Evolutionary conservation across 129 eudicot species (phyloP), one percentile per base, ranked within the genome.

Genomic region (Escallonia herrerae): DNA sequence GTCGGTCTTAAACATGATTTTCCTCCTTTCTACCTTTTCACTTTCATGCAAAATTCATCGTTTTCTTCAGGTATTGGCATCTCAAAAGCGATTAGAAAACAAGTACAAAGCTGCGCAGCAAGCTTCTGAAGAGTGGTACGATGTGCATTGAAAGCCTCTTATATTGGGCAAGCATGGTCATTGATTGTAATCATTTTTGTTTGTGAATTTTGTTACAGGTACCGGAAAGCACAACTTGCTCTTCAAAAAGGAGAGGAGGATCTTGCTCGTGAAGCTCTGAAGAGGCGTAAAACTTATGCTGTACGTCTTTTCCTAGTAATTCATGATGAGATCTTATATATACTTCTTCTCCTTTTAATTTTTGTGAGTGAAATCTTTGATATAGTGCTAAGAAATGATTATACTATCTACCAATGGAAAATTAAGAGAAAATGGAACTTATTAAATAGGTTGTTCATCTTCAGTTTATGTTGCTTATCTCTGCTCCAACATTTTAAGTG

Each of bases 191-290:
- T 43, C 52, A 54, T 67, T 5, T 40, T 40, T 59, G 5, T 58
- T 7, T 43, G 7, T 56, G 9, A 45, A 41, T 52, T 69, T 22
- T 45, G 49, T 41, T 40, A 14, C 54, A 76, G 81, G 81, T 76
- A 76, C 54, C 62, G 69, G 13, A 76, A 74, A 56, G 81, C 81
- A 15, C 81, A 76, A 65, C 57, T 76, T 22, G 81, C 81, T 33
- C 76, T 76, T 49, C 54, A 68, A 43, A 76, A 76, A 63, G 81
- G 81, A 63, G 76, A 76, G 22, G 81, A 76, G 56, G 81, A 76
- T 15, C 81, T 76, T 64, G 81, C 76, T 38, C 81, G 81, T 50
- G 81, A 76, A 76, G 81, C 81, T 58, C 70, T 76, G 9, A 76
- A 76, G 76, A 63, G 81, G 43, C 81, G 81, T 56, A 76, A 76